Percentiles rank a stretch among this genome's conserved stretches.
Evolutionary conservation across 1,139 yeast genomes (phyloP).

Genomic region (Hanseniaspora sp.): DNA sequence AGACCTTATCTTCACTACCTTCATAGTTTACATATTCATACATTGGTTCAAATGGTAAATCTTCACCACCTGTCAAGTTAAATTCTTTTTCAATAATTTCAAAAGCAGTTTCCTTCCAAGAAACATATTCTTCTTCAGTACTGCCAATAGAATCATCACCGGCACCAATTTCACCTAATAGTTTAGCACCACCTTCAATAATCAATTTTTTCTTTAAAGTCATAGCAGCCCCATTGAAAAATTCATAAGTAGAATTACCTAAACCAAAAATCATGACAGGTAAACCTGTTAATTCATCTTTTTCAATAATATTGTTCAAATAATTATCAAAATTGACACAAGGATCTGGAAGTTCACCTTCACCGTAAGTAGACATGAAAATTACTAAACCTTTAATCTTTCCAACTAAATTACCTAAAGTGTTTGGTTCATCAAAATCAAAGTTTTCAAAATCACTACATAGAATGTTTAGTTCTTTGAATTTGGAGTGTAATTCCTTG

Average conservation of each 20-base stretch:
- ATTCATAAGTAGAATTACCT: conserved; percentile 89
- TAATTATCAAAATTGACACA: conserved; percentile 63
- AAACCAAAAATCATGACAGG: conserved; percentile 73
- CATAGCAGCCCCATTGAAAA: conserved; percentile 74
- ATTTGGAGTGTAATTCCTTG: conserved; percentile 74
- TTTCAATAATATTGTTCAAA: conserved; percentile 38
- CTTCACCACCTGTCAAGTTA: conserved; percentile 63
- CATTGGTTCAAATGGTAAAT: conserved; percentile 58
- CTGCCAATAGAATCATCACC: conserved; percentile 95
- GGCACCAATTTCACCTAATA: conserved; percentile 65
- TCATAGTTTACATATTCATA: conserved; percentile 36
- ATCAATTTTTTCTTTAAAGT: conserved; percentile 41
- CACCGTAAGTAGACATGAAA: conserved; percentile 89
- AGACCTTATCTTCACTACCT: conserved; percentile 38
- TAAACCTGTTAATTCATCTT: conserved; percentile 51
- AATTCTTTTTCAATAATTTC: conserved; percentile 56
- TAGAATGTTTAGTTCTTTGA: conserved; percentile 64
- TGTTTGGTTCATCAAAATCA: conserved; percentile 55
- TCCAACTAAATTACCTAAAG: conserved; percentile 22
- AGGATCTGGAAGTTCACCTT: conserved; percentile 96
- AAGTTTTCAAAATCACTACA: conserved; percentile 80
- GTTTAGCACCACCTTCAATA: conserved; percentile 52
- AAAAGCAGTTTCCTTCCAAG: conserved; percentile 78
- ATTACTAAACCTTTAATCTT: conserved; percentile 46
- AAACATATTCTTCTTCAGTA: conserved; percentile 85